Base-by-base conservation (phyloP, 805 yeast genomes). In the Candida tibetensis region DNA sequence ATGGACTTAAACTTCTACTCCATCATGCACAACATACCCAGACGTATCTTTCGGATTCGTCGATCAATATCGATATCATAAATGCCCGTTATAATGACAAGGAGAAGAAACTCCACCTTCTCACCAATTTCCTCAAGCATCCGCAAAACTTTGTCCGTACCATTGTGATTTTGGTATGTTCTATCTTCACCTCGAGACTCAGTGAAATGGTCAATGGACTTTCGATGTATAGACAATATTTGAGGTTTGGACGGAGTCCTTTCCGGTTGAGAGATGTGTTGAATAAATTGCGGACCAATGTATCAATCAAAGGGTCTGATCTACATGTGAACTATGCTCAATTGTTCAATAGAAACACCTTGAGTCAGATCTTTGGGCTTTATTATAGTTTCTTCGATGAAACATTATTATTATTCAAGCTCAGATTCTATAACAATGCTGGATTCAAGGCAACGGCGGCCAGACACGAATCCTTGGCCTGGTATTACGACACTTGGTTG, bases 201-300 rank as follows among this genome's bases (percentile, higher is more conserved):
- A 53, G 58, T 17, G 80, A 71, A n/a, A 59, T 68, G 42, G 74
- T 72, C 8, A 58, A 55, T 26, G 76, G 72, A 41, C 64, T 76
- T 36, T 74, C 72, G 36, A 59, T 73, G 8, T 84, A 80, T 57
- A 74, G 93, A 58, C 87, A 81, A 52, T 70, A 80, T 37, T 59
- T 83, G 47, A 70, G 91, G 48, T 82, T 82, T 42, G 91, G 90
- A 28, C 76, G 79, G 31, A 70, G 84, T 5, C 88, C 88, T 2
- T 78, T 81, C 57, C 68, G 82, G 45, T 29, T 79, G 2, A 52
- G 71, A 26, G 56, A 63, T 17, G 45, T 76, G 13, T 34, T 55
- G 21, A 46, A 45, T 14, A 72, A 70, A 42, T 9, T 77, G 0
- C 41, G 34, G 2, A 28, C 39, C 1, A 34, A 43, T 13, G 27